Percentiles rank a stretch among this genome's conserved stretches.
Conservation (phyloP, 2,329 filamentous ascomycete species). For the Eutypella sp. region DNA sequence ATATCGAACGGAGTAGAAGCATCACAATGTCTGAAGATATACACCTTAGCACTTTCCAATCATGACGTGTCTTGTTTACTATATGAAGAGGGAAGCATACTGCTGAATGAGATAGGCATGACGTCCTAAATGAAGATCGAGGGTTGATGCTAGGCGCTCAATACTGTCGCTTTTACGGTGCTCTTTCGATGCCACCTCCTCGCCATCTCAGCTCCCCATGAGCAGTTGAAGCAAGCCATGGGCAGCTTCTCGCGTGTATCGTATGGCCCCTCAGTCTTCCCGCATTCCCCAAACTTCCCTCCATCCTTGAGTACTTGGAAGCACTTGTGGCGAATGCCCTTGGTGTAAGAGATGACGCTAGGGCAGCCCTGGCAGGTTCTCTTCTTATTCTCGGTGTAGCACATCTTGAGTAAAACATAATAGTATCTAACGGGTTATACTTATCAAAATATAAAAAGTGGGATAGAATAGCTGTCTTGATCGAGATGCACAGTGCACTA, state of each 20-base stretch:
- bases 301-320: slow-evolving; percentile 7
- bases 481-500: no score
- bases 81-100: no score
- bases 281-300: slow-evolving; percentile 8
- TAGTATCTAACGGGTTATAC: neutral
- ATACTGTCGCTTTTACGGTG: neutral
- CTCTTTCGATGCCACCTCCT: neutral
- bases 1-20: no score
- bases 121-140: no score
- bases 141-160: neutral
- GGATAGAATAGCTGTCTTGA: neutral
- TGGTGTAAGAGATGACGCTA: neutral
- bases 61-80: no score
- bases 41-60: no score
- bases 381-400: slow-evolving; percentile 8
- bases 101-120: no score
- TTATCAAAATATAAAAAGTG: neutral
- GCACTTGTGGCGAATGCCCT: slow-evolving; percentile 8
- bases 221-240: neutral
- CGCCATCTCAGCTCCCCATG: neutral
- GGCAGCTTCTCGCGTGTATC: slow-evolving; percentile 1
- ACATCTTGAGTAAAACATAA: slow-evolving; percentile 5
- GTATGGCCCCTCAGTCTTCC: slow-evolving; percentile 9
- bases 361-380: slow-evolving; percentile 6
- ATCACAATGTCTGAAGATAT: no score